A percentile compares a stretch with the other conserved stretches of the same genome.
phyloP scores from a whole-genome alignment of 2,329 filamentous ascomycete species.

The Fusarium bulbicola region DNA sequence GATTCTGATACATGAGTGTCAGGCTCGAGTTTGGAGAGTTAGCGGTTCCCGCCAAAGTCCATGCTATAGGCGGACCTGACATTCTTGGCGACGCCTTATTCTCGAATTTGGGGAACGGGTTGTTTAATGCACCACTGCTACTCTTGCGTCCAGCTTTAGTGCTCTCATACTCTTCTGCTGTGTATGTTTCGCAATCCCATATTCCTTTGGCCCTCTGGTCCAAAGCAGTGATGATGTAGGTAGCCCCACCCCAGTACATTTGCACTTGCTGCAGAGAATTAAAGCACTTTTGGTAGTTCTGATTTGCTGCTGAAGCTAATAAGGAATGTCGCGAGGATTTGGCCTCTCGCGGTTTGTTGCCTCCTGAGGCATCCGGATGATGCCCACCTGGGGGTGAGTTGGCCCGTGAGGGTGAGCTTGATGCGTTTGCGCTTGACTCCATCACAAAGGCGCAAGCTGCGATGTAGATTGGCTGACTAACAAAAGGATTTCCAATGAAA shows the following conservation, averaged over 20 bases:
- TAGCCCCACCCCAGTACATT: slow-evolving; percentile 84
- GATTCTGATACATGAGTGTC: slow-evolving; percentile 79
- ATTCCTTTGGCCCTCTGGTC: slow-evolving; percentile 90
- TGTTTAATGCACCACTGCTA: slow-evolving; percentile 50
- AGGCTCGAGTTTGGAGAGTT: slow-evolving; percentile 87
- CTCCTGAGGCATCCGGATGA: not conserved
- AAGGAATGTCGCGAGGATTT: slow-evolving; percentile 74
- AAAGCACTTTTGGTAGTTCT: slow-evolving; percentile 89
- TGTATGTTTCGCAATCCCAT: slow-evolving; percentile 76
- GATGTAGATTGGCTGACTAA: slow-evolving; percentile 90
- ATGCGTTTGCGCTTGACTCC: slow-evolving; percentile 78
- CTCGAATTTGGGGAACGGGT: slow-evolving; percentile 56
- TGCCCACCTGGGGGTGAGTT: slow-evolving; percentile 55
- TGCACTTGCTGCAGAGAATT: slow-evolving; percentile 84
- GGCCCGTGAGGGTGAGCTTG: slow-evolving; percentile 66
- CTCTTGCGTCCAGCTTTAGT: slow-evolving; percentile 62
- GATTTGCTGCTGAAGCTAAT: slow-evolving; percentile 81
- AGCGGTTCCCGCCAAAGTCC: slow-evolving; percentile 87
- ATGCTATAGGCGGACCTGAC: slow-evolving; percentile 69
- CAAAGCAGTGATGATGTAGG: slow-evolving; percentile 85
- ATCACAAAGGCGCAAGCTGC: slow-evolving; percentile 89
- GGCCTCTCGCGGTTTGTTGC: slow-evolving; percentile 36
- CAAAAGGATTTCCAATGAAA: slow-evolving; percentile 88
- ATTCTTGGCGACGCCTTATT: slow-evolving; percentile 60
- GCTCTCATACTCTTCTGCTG: slow-evolving; percentile 79